A percentile compares a stretch with the other conserved stretches of the same genome.
phyloP scores from a whole-genome alignment of 73 alveolate species.

The Paramecium biaurelia region DNA sequence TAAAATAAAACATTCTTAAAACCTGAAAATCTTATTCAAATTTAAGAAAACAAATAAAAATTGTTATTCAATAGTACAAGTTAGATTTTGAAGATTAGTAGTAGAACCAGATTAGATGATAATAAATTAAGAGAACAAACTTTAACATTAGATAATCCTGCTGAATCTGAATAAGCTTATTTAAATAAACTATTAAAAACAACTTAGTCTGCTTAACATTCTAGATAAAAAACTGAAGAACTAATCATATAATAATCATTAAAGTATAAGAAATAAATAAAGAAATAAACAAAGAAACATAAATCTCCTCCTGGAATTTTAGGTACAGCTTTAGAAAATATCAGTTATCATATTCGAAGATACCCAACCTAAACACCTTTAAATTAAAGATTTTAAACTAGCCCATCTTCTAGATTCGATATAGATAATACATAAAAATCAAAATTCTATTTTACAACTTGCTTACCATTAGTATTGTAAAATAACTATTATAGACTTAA shows the following conservation, averaged over 20 bases:
- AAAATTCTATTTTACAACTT: neutral
- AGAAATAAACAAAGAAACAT: neutral
- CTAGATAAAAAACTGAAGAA: conserved; percentile 21
- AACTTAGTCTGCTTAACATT: neutral
- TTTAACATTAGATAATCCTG: neutral
- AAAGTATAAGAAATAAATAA: neutral
- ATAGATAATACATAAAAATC: neutral
- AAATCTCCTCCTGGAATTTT: neutral
- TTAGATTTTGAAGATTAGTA: neutral
- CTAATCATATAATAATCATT: neutral
- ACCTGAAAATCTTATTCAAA: neutral
- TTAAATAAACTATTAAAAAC: neutral
- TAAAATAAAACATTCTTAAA: neutral
- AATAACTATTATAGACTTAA: conserved; percentile 32
- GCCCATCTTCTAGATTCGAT: neutral
- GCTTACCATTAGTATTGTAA: conserved; percentile 40
- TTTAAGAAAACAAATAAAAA: neutral
- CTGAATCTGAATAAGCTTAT: neutral
- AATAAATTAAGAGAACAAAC: neutral
- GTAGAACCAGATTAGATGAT: neutral
- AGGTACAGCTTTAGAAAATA: neutral
- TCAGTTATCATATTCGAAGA: neutral
- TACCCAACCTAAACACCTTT: neutral
- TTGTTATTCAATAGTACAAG: neutral
- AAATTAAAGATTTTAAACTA: neutral